Percentiles rank a stretch among this genome's conserved stretches.
These are phyloP conservation scores for Suillus weaverae DNA, from an alignment of 768 basidiomycete species.

Conservation along the genomic window DNA sequence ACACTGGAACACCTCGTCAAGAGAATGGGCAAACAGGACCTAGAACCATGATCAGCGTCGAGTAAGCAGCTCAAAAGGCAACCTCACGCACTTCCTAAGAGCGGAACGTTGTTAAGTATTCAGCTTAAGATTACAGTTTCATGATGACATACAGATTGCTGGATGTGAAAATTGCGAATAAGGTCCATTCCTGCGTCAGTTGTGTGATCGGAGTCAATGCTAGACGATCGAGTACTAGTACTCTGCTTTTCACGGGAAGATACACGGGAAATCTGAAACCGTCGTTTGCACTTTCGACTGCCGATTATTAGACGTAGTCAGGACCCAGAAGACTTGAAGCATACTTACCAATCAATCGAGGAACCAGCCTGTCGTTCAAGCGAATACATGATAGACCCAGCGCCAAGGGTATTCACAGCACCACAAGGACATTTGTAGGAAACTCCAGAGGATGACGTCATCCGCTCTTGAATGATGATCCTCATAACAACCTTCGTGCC, in stretches of 20 bases:
- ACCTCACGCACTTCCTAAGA: not conserved
- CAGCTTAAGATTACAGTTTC: not conserved
- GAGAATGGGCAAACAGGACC: not conserved
- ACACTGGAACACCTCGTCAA: not conserved
- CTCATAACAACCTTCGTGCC: constrained; percentile 31
- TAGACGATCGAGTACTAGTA: not conserved
- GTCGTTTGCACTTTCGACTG: constrained; percentile 23
- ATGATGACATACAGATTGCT: not conserved
- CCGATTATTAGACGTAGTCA: constrained; percentile 10
- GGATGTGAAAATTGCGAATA: not conserved
- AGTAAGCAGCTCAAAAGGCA: not conserved
- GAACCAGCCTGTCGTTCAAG: constrained; percentile 22
- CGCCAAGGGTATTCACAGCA: constrained; percentile 17
- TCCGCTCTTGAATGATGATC: constrained; percentile 20
- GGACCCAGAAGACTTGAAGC: not conserved
- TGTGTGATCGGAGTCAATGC: not conserved
- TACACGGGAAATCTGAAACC: constrained; percentile 20
- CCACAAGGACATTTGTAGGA: constrained; percentile 13
- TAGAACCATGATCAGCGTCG: not conserved
- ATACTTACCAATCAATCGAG: constrained; percentile 26
- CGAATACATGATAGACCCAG: constrained; percentile 13
- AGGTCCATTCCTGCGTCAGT: not conserved
- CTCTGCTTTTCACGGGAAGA: not conserved
- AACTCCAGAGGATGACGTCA: constrained; percentile 3
- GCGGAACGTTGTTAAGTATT: not conserved